phyloP scores from a whole-genome alignment of 2,329 filamentous ascomycete genomes.

The Sporothrix variecibatus region DNA sequence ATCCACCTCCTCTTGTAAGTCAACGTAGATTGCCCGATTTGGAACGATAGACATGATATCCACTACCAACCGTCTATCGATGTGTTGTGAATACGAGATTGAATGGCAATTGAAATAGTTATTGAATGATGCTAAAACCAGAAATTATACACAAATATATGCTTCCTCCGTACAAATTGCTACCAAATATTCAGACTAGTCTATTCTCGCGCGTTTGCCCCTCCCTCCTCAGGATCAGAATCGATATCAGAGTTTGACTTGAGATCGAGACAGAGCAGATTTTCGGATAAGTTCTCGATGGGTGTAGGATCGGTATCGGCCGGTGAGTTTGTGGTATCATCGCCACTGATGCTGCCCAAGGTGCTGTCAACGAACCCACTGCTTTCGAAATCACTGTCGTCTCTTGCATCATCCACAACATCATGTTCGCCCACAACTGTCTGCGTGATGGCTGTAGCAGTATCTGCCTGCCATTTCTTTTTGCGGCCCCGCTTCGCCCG shows the following conservation, averaged over 20 bases:
- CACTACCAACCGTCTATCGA: too few relatives aligned
- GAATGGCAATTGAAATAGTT: too few relatives aligned
- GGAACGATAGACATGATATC: neutral
- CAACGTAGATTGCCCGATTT: neutral
- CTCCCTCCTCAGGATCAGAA: neutral
- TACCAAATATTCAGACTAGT: neutral
- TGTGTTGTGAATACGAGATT: too few relatives aligned
- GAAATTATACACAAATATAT: too few relatives aligned
- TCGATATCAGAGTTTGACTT: neutral
- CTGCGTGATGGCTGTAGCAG: conserved; percentile 24
- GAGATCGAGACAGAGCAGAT: neutral
- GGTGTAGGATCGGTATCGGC: neutral
- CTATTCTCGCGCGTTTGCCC: neutral
- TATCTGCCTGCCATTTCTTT: conserved; percentile 8
- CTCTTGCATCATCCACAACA: neutral
- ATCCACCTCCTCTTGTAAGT: too few relatives aligned
- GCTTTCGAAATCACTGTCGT: neutral
- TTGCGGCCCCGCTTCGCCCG: neutral
- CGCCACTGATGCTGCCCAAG: neutral
- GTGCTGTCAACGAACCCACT: neutral
- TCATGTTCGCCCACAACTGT: neutral
- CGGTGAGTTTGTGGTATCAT: neutral
- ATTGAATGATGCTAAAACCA: too few relatives aligned
- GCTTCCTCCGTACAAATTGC: too few relatives aligned
- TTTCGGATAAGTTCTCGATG: neutral